A percentile compares a stretch with the other conserved stretches of the same genome.
Conservation (phyloP, 139 green algal genomes). For the Picochlorum sp. region DNA sequence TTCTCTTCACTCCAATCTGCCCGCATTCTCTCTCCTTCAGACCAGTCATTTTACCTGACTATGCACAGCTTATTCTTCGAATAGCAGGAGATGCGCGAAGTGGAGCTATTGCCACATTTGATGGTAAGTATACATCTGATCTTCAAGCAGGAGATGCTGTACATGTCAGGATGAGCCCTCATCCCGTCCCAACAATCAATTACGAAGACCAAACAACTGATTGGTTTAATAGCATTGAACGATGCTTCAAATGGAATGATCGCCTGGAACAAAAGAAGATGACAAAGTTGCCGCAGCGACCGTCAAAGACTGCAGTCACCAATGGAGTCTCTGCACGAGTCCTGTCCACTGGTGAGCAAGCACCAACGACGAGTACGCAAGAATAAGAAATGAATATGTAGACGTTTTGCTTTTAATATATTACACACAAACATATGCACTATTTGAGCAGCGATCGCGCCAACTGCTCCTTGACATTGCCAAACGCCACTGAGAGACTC, state of each 20-base stretch:
- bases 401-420: not conserved
- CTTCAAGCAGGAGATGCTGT: conserved; percentile 74
- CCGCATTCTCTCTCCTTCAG: conserved; percentile 94
- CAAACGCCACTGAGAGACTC: conserved; percentile 80
- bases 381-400: conserved; percentile 4
- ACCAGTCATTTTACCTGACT: conserved; percentile 94
- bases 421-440: not conserved
- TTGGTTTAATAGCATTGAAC: conserved; percentile 88
- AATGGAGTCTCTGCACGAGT: conserved; percentile 1
- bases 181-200: conserved; percentile 95
- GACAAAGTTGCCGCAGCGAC: not conserved
- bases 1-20: conserved; percentile 92
- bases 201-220: conserved; percentile 84
- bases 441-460: conserved; percentile 74
- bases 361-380: not conserved
- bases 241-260: conserved; percentile 39
- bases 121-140: conserved; percentile 78
- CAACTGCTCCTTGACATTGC: conserved; percentile 82
- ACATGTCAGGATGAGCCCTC: conserved; percentile 75
- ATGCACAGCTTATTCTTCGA: conserved; percentile 67
- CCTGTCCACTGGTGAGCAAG: not conserved
- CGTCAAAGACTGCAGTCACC: not conserved
- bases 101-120: conserved; percentile 89
- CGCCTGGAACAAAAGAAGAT: conserved; percentile 25
- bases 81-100: conserved; percentile 70